Evolutionary conservation across 139 green algal species (phyloP).

Genomic region (Pseudopediastrum boryanum): DNA sequence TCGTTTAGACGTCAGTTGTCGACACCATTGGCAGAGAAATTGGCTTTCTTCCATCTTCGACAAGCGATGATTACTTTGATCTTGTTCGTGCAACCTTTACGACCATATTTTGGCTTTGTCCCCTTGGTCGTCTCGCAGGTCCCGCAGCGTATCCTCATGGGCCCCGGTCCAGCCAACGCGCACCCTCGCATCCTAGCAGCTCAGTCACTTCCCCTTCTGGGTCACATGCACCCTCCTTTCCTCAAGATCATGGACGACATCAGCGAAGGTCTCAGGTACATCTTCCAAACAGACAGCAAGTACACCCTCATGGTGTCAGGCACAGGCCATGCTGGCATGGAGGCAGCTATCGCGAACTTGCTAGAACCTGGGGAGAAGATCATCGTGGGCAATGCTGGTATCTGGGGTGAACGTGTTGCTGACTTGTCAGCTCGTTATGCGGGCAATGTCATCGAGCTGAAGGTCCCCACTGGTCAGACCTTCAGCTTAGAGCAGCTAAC

Average conservation of each 20-base stretch:
- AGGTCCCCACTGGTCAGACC: conserved; percentile 69
- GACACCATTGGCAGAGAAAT: too few species aligned
- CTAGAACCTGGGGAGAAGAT: conserved; percentile 91
- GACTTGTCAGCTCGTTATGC: conserved; percentile 85
- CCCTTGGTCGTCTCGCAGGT: conserved; percentile 60
- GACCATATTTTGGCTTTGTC: too few species aligned
- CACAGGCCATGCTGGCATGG: conserved; percentile 93
- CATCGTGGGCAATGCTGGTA: conserved; percentile 82
- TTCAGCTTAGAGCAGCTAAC: conserved; percentile 74
- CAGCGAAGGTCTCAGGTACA: conserved; percentile 84
- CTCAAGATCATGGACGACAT: conserved; percentile 93
- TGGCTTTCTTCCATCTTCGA: too few species aligned
- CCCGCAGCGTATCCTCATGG: conserved; percentile 81
- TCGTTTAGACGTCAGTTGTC: too few species aligned
- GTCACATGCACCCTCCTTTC: conserved; percentile 93
- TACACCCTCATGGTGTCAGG: conserved; percentile 86
- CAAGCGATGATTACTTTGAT: too few species aligned
- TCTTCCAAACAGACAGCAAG: conserved; percentile 83
- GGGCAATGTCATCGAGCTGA: conserved; percentile 78
- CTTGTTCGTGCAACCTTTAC: too few species aligned
- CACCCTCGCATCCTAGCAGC: conserved; percentile 81
- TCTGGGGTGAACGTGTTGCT: conserved; percentile 90
- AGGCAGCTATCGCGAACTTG: conserved; percentile 88
- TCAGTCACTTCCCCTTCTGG: conserved; percentile 83
- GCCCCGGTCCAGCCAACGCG: conserved; percentile 84